Base-by-base conservation (phyloP, 2,329 filamentous ascomycete species). In the Xylariaceae sp. region DNA sequence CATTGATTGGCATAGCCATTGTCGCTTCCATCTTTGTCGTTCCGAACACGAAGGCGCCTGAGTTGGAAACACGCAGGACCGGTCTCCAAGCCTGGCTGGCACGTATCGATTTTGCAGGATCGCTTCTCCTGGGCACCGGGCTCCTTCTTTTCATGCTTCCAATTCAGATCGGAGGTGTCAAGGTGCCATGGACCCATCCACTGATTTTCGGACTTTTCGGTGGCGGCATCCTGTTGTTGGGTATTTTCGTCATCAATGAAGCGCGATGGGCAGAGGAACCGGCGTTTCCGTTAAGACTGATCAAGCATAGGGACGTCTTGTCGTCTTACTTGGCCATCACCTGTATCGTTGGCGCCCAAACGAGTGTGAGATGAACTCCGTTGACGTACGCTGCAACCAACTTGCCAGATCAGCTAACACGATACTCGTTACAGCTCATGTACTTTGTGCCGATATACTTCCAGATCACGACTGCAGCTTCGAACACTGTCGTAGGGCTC, bases 381-480 rank as follows among this genome's bases (percentile, higher is more conserved):
- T 30, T 30, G 23, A 30, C 23, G 15, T 11, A 2, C 62, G 63
- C 2, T 3, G 30, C 11, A 51, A 60, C 55, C 35, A 11, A 53
- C 62, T 10, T 35, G 4, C 9, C 2, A 15, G 18, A 7, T 30
- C 44, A 9, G 63, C 66, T 47, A 52, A 63, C 53, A 9, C 49
- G 60, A 37, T 17, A 2, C 5, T 13, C 17, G 4, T 18, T 15
- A 2, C 2, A 78, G 73, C 76, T 86, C 68, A 85, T 89, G 82
- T 86, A 85, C 56, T 80, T 81, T 0, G 80, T 89, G 0, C 88
- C 88, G 0, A 72, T 90, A 0, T 90, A 90, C 72, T 90, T 90
- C 63, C 84, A 88, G 59, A 80, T 87, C 0, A 86, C 86, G 0
- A 74, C 80, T 4, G 74, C 77, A 0, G 80, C 79, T 2, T 84